Evolutionary conservation across 2,329 filamentous ascomycete genomes (phyloP).

Genomic region (Chaetoscypha palmicola): DNA sequence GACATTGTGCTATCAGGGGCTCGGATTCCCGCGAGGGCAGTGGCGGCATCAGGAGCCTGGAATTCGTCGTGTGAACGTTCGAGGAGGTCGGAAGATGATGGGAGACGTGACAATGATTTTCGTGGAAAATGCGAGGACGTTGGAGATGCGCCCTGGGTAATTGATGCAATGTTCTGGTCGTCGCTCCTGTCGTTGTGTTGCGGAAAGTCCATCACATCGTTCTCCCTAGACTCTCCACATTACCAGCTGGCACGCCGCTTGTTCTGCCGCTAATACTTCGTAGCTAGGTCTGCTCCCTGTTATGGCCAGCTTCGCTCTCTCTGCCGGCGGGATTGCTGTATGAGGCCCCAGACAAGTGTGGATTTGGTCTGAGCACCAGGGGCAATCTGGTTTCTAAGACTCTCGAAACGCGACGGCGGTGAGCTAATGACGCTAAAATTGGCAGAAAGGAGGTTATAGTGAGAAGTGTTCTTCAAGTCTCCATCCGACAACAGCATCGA

Average conservation of each 20-base stretch:
- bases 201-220: neutral
- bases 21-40: constrained; percentile 17
- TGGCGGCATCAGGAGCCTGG: constrained; percentile 22
- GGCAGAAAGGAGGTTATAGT: too few relatives aligned
- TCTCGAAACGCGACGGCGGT: too few relatives aligned
- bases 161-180: neutral
- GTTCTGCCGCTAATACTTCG: neutral
- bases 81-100: constrained; percentile 13
- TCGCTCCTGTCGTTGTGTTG: neutral
- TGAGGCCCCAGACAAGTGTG: too few relatives aligned
- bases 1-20: constrained; percentile 19
- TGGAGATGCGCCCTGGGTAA: neutral
- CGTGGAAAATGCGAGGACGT: constrained; percentile 12
- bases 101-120: constrained; percentile 11
- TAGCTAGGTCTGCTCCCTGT: neutral
- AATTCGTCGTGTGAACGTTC: constrained; percentile 13
- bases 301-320: neutral
- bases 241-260: neutral
- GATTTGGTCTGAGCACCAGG: too few relatives aligned
- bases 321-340: neutral
- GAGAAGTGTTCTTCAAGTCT: too few relatives aligned
- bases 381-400: too few relatives aligned
- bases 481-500: too few relatives aligned
- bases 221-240: neutral
- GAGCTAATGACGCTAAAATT: too few relatives aligned